Conservation (phyloP, 148 eudicot genomes). For the Cornus kousa region DNA sequence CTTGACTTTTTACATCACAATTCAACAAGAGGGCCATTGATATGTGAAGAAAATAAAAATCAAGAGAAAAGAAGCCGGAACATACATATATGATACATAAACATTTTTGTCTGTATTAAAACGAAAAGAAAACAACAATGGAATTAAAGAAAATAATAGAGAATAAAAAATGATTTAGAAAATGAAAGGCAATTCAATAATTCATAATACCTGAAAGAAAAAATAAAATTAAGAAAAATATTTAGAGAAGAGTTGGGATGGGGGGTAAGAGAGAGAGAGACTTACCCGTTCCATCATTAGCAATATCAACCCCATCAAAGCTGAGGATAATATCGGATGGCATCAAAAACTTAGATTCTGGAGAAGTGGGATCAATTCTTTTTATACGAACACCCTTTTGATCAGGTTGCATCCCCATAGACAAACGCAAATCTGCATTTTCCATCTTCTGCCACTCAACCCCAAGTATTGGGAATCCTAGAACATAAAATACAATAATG, state of each 20-base stretch:
- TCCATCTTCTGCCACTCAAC: slow-evolving; percentile 98
- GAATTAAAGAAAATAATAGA: background rate
- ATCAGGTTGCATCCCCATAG: slow-evolving; percentile 77
- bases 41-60: too few species aligned
- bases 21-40: too few species aligned
- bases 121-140: background rate
- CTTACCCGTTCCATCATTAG: slow-evolving; percentile 92
- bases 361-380: slow-evolving; percentile 82
- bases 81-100: background rate
- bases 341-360: slow-evolving; percentile 62
- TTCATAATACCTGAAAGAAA: background rate
- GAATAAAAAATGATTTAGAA: background rate
- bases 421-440: slow-evolving; percentile 71
- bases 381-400: slow-evolving; percentile 91
- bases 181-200: background rate
- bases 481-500: slow-evolving; percentile 8
- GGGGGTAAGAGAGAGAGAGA: background rate
- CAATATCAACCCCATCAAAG: slow-evolving; percentile 84
- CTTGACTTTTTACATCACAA: too few species aligned
- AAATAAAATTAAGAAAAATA: background rate
- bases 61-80: too few species aligned
- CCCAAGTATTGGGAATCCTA: slow-evolving; percentile 87
- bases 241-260: background rate
- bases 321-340: slow-evolving; percentile 84
- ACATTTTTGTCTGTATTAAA: background rate